Conservation (phyloP, 345 rosid genomes). For the Bruguiera sexangula region DNA sequence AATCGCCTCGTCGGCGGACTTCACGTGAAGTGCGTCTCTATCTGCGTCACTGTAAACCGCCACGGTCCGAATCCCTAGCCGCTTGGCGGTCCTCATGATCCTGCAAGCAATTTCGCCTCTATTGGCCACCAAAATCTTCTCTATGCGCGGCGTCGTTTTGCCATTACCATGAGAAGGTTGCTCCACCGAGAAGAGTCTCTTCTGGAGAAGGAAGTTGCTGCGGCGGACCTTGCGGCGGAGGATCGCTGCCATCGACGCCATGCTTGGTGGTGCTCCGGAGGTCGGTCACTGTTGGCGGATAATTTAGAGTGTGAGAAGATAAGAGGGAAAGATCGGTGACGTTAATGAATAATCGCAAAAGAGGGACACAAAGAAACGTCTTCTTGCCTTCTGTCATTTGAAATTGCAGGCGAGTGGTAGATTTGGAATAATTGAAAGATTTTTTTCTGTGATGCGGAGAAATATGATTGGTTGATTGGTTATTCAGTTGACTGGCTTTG, state of each 20-base stretch:
- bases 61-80: conserved; percentile 72
- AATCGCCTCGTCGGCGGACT: conserved; percentile 83
- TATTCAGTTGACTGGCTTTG: not conserved
- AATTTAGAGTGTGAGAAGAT: no score
- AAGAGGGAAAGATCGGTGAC: not conserved
- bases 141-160: conserved; percentile 37
- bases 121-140: conserved; percentile 76
- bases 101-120: conserved; percentile 89
- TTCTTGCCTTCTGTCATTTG: conserved; percentile 3
- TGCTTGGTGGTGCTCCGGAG: not conserved
- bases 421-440: not conserved
- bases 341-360: not conserved
- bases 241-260: conserved; percentile 52
- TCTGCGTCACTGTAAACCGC: conserved; percentile 94
- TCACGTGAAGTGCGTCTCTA: conserved; percentile 72
- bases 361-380: not conserved
- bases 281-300: not conserved
- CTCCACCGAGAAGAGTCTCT: conserved; percentile 29
- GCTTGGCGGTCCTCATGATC: conserved; percentile 74
- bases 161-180: conserved; percentile 13
- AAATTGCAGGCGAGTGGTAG: not conserved
- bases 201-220: conserved; percentile 27
- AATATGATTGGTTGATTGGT: not conserved
- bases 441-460: not conserved
- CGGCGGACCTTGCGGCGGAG: conserved; percentile 47